Evolutionary conservation across 2,329 filamentous ascomycete species (phyloP).

Genomic region (Blastomyces silverae): DNA sequence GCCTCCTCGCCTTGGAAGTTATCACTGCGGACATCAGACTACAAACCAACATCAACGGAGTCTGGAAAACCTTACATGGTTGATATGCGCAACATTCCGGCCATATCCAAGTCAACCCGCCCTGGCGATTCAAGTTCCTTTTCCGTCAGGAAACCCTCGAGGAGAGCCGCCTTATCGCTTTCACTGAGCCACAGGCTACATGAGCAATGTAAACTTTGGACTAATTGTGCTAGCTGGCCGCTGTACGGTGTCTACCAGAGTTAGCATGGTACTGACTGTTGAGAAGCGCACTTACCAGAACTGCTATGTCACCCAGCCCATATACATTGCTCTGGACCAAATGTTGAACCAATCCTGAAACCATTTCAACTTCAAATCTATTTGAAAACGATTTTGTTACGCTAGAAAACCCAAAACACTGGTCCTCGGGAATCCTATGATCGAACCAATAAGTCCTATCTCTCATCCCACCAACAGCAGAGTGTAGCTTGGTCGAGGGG

Average conservation of each 20-base stretch:
- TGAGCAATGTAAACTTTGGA: slow-evolving; percentile 20
- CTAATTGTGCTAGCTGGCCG: slow-evolving; percentile 27
- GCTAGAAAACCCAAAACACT: slow-evolving; percentile 9
- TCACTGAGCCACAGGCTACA: slow-evolving; percentile 29
- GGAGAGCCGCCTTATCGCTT: slow-evolving; percentile 25
- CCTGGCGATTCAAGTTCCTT: slow-evolving; percentile 5
- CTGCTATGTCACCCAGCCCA: slow-evolving; percentile 27
- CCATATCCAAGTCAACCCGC: slow-evolving; percentile 9
- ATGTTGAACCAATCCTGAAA: slow-evolving; percentile 26
- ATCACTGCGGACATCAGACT: slow-evolving; percentile 19
- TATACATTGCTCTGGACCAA: slow-evolving; percentile 27
- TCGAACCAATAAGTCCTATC: slow-evolving; percentile 29
- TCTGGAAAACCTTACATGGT: slow-evolving; percentile 10
- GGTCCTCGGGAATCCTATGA: slow-evolving; percentile 26
- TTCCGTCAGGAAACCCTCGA: slow-evolving; percentile 20
- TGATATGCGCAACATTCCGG: slow-evolving; percentile 9
- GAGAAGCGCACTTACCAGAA: slow-evolving; percentile 20
- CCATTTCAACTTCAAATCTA: slow-evolving; percentile 28
- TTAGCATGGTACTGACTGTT: background rate
- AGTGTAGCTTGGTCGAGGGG: slow-evolving; percentile 17
- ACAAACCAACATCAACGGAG: background rate
- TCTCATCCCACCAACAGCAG: slow-evolving; percentile 24
- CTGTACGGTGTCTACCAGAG: slow-evolving; percentile 26
- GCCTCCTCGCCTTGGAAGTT: slow-evolving; percentile 36
- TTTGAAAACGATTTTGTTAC: slow-evolving; percentile 27